Percentiles rank a stretch among this genome's conserved stretches.
These are phyloP conservation scores for Gentiana straminea DNA, from an alignment of 257 asterid genomes.

Conservation along the genomic window DNA sequence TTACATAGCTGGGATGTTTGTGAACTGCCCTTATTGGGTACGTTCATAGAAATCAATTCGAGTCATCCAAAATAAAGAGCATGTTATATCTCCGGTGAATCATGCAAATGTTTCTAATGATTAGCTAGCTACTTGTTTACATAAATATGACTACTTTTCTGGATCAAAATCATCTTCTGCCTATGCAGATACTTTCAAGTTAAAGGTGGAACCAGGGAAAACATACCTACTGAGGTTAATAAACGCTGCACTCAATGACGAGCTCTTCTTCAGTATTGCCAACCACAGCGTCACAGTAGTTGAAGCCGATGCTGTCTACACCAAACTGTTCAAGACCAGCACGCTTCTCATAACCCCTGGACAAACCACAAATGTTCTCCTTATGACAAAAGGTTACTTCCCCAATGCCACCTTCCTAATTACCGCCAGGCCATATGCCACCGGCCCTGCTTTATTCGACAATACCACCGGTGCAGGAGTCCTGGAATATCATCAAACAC, in stretches of 20 bases:
- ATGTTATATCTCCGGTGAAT: too few species aligned
- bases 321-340: constrained; percentile 42
- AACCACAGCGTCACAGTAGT: constrained; percentile 49
- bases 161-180: background rate
- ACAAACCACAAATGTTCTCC: constrained; percentile 51
- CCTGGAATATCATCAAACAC: constrained; percentile 29
- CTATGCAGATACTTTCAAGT: constrained; percentile 39
- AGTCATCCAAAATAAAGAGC: background rate
- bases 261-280: constrained; percentile 53
- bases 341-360: constrained; percentile 47
- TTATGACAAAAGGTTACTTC: constrained; percentile 25
- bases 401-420: constrained; percentile 44
- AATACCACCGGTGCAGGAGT: constrained; percentile 40
- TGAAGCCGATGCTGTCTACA: constrained; percentile 50
- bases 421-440: constrained; percentile 45
- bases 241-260: constrained; percentile 58
- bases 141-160: background rate
- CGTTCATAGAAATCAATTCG: background rate
- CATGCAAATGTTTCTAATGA: too few species aligned
- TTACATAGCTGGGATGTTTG: too few species aligned
- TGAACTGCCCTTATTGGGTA: background rate
- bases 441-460: constrained; percentile 48
- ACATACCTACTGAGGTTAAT: constrained; percentile 51
- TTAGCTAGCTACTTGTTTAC: background rate
- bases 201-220: constrained; percentile 47